Conservation (phyloP, 1,284 basidiomycete species). For the Puccinia polysora region DNA sequence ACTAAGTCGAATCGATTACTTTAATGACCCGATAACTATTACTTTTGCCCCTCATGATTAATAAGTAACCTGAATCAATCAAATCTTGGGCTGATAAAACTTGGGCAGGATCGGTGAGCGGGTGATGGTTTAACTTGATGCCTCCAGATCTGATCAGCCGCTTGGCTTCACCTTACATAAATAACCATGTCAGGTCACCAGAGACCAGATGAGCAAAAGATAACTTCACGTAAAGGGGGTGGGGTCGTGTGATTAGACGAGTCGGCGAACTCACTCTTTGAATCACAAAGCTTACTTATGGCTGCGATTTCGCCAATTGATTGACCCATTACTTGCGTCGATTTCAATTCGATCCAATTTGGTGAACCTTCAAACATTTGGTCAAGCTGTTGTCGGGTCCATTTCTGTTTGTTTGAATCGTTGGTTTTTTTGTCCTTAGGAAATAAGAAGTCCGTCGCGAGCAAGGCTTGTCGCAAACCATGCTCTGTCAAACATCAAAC, state of each 20-base stretch:
- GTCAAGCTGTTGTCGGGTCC: background rate
- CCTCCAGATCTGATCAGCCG: constrained; percentile 2
- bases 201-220: background rate
- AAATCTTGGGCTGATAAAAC: background rate
- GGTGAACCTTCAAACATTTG: constrained; percentile 20
- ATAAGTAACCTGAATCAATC: constrained; percentile 18
- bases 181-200: background rate
- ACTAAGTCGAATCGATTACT: constrained; percentile 1
- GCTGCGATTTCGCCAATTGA: constrained; percentile 23
- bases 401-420: background rate
- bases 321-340: constrained; percentile 5
- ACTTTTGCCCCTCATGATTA: constrained; percentile 38
- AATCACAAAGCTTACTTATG: constrained; percentile 10
- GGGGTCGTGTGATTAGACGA: background rate
- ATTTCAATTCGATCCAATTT: constrained; percentile 12
- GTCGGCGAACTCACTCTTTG: constrained; percentile 37
- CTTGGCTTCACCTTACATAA: constrained; percentile 21
- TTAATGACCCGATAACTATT: background rate
- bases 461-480: constrained; percentile 18
- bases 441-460: constrained; percentile 22
- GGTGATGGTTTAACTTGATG: constrained; percentile 28
- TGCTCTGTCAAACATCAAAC: background rate
- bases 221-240: background rate
- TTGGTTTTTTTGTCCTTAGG: background rate
- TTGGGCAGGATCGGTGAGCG: background rate